phyloP scores from a whole-genome alignment of 805 yeast species.

The Barnettozyma pratensis region DNA sequence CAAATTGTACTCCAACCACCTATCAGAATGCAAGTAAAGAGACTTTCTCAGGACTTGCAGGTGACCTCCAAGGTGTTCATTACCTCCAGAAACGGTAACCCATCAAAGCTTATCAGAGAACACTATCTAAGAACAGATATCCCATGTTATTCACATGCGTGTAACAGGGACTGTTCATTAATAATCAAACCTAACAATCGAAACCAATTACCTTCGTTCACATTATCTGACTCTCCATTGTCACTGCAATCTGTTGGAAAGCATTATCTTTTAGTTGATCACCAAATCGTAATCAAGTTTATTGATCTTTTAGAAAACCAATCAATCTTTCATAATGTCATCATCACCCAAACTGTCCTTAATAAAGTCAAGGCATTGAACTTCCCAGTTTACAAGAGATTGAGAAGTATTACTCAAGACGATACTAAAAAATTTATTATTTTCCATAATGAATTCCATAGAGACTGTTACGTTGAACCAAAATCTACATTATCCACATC shows the following conservation, averaged over 20 bases:
- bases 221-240: constrained; percentile 61
- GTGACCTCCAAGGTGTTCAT: constrained; percentile 90
- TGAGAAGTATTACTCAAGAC: constrained; percentile 67
- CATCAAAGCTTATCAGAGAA: constrained; percentile 87
- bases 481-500: constrained; percentile 33
- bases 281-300: constrained; percentile 82
- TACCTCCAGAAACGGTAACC: constrained; percentile 83
- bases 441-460: constrained; percentile 87
- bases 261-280: constrained; percentile 85
- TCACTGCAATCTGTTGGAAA: constrained; percentile 36
- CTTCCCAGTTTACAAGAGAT: constrained; percentile 80
- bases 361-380: constrained; percentile 90
- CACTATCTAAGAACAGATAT: constrained; percentile 91
- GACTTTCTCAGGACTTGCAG: constrained; percentile 46
- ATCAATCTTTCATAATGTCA: constrained; percentile 78
- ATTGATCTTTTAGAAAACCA: constrained; percentile 83
- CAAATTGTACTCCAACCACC: not conserved
- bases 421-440: constrained; percentile 76
- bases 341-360: constrained; percentile 90
- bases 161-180: constrained; percentile 52
- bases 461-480: constrained; percentile 34
- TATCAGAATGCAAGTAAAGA: constrained; percentile 24
- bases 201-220: constrained; percentile 60
- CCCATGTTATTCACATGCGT: constrained; percentile 77
- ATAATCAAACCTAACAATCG: constrained; percentile 56